Evolutionary conservation across 2,329 filamentous ascomycete genomes (phyloP), one percentile per base, ranked within the genome.

Genomic region (Davidsoniella eucalypti): DNA sequence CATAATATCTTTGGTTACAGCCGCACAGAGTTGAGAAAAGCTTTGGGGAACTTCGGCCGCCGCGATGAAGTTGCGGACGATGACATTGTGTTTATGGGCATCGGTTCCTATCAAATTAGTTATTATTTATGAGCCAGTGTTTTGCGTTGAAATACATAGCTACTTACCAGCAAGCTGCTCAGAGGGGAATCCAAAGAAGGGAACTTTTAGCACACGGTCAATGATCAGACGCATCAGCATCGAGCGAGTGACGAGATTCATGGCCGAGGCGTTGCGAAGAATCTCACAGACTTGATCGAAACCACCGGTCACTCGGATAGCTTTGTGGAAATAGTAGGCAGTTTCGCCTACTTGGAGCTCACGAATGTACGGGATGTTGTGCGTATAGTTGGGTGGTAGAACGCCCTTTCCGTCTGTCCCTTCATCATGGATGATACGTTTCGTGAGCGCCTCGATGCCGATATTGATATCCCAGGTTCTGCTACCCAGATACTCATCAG

Each of bases 221-320:
- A 49, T 26, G 25, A 53, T 37, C 5, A 50, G 9, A n/a, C 43
- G 47, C 51, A 53, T 53, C 8, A 53, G 37, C 43, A 53, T 53
- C 2, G 51, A 53, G 7, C 43, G 37, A 36, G 46, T 46, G 1
- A 46, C 47, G 8, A 49, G 17, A 16, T 17, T 38, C 18, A 53
- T 23, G 2, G 43, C 41, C 2, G 39, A 6, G n/a, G 51, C 42
- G 25, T 18, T 39, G 10, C 40, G 36, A 16, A 53, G 39, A 33
- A 50, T 50, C 16, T 53, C 33, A 16, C 25, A 17, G 12, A 50
- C 42, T 36, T 53, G 36, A n/a, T 43, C 29, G 17, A 46, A 44
- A 0, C 51, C 29, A 33, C 51, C 51, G 5, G 39, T 39, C 12
- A 53, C n/a, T 23, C 51, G 51, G 16, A 53, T 41, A 9, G 51